These are phyloP conservation scores for Abortiporus biennis DNA, from an alignment of 1,284 basidiomycete genomes.

Conservation along the genomic window DNA sequence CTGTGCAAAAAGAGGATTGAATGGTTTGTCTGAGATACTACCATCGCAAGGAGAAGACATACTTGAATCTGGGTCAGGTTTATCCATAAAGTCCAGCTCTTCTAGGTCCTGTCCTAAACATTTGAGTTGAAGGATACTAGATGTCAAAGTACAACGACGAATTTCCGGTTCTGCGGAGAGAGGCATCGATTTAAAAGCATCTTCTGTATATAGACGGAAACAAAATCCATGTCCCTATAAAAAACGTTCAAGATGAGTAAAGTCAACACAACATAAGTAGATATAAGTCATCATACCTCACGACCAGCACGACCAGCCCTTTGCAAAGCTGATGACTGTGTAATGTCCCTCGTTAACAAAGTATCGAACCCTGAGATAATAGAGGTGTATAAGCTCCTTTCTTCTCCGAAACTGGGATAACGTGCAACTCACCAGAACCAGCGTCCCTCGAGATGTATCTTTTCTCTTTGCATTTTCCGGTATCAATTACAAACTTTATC, in stretches of 20 bases:
- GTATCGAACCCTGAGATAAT: slow-evolving; percentile 72
- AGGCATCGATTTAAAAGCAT: slow-evolving; percentile 62
- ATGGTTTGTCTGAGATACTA: background rate
- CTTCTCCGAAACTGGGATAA: background rate
- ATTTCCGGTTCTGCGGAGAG: slow-evolving; percentile 83
- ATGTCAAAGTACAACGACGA: slow-evolving; percentile 76
- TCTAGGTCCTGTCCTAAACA: slow-evolving; percentile 78
- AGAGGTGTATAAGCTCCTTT: background rate
- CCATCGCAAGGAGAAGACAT: slow-evolving; percentile 19
- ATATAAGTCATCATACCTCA: slow-evolving; percentile 45
- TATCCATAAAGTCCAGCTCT: slow-evolving; percentile 80
- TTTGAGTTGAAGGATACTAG: slow-evolving; percentile 79
- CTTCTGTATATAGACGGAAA: slow-evolving; percentile 85
- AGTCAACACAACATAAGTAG: background rate
- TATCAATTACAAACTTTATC: slow-evolving; percentile 92
- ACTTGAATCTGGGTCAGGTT: slow-evolving; percentile 70
- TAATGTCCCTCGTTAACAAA: slow-evolving; percentile 79
- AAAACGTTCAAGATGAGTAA: background rate
- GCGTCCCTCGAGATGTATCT: slow-evolving; percentile 65
- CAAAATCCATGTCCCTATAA: slow-evolving; percentile 72
- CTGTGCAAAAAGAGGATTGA: slow-evolving; percentile 26
- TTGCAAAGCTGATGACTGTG: slow-evolving; percentile 85
- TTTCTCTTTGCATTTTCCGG: slow-evolving; percentile 95
- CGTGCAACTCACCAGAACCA: slow-evolving; percentile 54
- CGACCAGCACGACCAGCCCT: slow-evolving; percentile 89